Evolutionary conservation across 306 rosid species (phyloP).

Genomic region (Echinosophora koreensis): DNA sequence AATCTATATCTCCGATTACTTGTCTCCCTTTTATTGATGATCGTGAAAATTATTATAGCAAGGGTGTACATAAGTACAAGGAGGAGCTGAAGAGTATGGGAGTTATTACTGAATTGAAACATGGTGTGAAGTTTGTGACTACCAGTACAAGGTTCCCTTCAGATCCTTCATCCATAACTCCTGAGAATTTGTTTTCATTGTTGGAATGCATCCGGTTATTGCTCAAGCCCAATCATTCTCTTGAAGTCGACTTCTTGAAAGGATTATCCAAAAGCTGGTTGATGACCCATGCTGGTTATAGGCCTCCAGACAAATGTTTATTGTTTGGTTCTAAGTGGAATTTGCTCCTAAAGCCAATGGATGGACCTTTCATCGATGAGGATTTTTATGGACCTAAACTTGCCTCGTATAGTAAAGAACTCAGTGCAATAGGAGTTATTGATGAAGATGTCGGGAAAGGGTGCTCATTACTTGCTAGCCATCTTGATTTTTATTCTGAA

Average conservation of each 20-base stretch:
- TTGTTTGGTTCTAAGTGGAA: constrained; percentile 53
- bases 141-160: constrained; percentile 45
- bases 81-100: constrained; percentile 65
- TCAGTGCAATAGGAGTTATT: constrained; percentile 52
- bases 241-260: constrained; percentile 40
- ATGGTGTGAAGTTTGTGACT: constrained; percentile 57
- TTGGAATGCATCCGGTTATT: constrained; percentile 55
- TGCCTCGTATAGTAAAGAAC: constrained; percentile 51
- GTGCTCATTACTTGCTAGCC: constrained; percentile 52
- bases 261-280: constrained; percentile 58
- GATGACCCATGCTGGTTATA: constrained; percentile 59
- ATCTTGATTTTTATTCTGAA: constrained; percentile 47
- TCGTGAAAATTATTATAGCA: constrained; percentile 53
- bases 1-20: constrained; percentile 56
- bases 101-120: constrained; percentile 53
- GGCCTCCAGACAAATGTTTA: constrained; percentile 58
- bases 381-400: constrained; percentile 56
- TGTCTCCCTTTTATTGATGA: constrained; percentile 70
- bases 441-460: constrained; percentile 49
- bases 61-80: constrained; percentile 45
- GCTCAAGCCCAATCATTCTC: constrained; percentile 6
- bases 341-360: constrained; percentile 45
- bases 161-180: constrained; percentile 48
- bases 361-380: constrained; percentile 71
- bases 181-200: constrained; percentile 52